phyloP scores from a whole-genome alignment of 2,329 filamentous ascomycete genomes.

The Ophiosphaerella herpotricha region DNA sequence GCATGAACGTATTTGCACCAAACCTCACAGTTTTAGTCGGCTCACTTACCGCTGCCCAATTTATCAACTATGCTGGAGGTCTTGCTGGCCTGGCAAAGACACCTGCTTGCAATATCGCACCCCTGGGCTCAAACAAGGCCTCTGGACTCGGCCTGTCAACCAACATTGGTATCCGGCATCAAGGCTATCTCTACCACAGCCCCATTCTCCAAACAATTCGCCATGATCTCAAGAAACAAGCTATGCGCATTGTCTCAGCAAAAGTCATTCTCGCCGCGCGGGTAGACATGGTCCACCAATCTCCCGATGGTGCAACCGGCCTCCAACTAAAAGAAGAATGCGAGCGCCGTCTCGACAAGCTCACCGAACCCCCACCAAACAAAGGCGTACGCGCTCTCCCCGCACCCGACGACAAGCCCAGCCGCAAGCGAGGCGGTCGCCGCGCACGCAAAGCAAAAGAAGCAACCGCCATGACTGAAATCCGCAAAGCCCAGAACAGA shows the following conservation, averaged over 20 bases:
- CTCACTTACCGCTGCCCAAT: slow-evolving; percentile 88
- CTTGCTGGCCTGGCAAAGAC: slow-evolving; percentile 88
- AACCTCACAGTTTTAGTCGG: slow-evolving; percentile 91
- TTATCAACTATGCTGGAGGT: slow-evolving; percentile 93
- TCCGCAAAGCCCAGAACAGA: slow-evolving; percentile 94
- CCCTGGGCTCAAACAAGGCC: slow-evolving; percentile 87
- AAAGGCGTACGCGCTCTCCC: slow-evolving; percentile 85
- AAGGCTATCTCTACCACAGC: slow-evolving; percentile 92
- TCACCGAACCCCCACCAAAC: slow-evolving; percentile 89
- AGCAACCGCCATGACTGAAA: slow-evolving; percentile 93
- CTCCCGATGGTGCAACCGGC: slow-evolving; percentile 79
- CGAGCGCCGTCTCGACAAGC: slow-evolving; percentile 84
- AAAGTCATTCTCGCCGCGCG: slow-evolving; percentile 94
- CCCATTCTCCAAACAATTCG: slow-evolving; percentile 85
- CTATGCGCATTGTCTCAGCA: slow-evolving; percentile 90
- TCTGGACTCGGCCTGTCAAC: slow-evolving; percentile 83
- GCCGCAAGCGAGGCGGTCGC: slow-evolving; percentile 87
- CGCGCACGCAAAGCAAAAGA: slow-evolving; percentile 94
- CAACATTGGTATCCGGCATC: slow-evolving; percentile 86
- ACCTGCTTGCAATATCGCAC: slow-evolving; percentile 88
- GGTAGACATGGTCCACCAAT: slow-evolving; percentile 83
- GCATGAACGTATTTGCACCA: slow-evolving; percentile 94
- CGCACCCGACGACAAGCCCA: slow-evolving; percentile 92
- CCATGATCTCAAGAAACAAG: slow-evolving; percentile 85
- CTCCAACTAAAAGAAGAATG: slow-evolving; percentile 82